phyloP scores from a whole-genome alignment of 768 basidiomycete species.

The Pulveroboletus sp. region DNA sequence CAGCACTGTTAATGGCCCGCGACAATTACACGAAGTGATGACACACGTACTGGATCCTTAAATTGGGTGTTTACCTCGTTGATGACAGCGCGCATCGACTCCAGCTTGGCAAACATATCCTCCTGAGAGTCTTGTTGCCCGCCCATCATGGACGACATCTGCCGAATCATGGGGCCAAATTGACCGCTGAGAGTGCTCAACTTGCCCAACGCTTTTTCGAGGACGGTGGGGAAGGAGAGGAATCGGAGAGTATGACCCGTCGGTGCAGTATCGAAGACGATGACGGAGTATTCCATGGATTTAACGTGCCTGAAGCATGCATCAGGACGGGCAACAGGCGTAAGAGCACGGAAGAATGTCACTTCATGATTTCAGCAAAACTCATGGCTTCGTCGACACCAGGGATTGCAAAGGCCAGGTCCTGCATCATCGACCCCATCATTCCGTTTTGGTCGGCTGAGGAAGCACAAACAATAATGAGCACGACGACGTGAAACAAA shows the following conservation, averaged over 20 bases:
- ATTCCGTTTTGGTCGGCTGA: conserved; percentile 84
- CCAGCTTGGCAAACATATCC: conserved; percentile 98
- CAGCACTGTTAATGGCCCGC: neutral
- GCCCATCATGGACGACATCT: conserved; percentile 98
- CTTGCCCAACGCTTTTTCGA: conserved; percentile 96
- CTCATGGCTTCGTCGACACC: conserved; percentile 99
- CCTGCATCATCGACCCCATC: conserved; percentile 99
- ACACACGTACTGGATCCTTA: conserved; percentile 83
- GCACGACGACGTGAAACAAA: neutral
- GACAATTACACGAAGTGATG: neutral
- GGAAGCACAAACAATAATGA: neutral
- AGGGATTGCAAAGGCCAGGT: conserved; percentile 97
- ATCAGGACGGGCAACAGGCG: neutral
- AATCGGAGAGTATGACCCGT: conserved; percentile 98
- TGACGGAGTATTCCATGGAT: conserved; percentile 99
- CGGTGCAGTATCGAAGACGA: conserved; percentile 98
- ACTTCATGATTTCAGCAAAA: conserved; percentile 99
- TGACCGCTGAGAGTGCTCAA: conserved; percentile 88
- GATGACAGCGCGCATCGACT: conserved; percentile 94
- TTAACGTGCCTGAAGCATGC: conserved; percentile 78
- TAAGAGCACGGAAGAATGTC: neutral
- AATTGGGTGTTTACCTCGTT: conserved; percentile 99
- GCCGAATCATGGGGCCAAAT: conserved; percentile 93
- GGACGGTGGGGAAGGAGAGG: conserved; percentile 95
- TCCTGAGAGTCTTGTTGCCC: conserved; percentile 86